These are phyloP conservation scores for Combretum micranthum DNA, from an alignment of 345 rosid species.

Conservation along the genomic window DNA sequence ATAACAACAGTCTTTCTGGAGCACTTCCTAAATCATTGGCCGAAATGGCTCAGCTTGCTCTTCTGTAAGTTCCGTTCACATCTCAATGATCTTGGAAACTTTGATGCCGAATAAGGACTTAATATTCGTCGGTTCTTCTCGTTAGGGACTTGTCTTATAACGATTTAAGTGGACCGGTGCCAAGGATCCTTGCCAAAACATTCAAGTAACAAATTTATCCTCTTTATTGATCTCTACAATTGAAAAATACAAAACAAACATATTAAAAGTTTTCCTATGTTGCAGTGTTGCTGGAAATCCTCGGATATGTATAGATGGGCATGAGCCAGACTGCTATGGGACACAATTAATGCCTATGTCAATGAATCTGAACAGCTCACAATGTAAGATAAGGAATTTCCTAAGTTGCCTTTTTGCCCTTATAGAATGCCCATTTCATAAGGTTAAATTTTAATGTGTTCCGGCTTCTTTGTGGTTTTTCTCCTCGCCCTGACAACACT, in stretches of 20 bases:
- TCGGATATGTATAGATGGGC: conserved; percentile 64
- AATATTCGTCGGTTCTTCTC: conserved; percentile 9
- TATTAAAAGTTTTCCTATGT: not conserved
- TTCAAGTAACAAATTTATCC: conserved; percentile 43
- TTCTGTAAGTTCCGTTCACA: conserved; percentile 45
- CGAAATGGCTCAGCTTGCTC: conserved; percentile 63
- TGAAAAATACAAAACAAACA: conserved; percentile 1
- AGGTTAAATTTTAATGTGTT: conserved; percentile 8
- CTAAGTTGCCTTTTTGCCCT: too few species aligned
- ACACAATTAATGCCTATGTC: conserved; percentile 74
- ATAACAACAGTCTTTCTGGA: conserved; percentile 81
- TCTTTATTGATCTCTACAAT: conserved; percentile 2
- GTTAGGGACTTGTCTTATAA: conserved; percentile 76
- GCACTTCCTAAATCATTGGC: conserved; percentile 48
- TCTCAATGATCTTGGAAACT: not conserved
- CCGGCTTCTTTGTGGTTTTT: not conserved
- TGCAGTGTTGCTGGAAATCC: conserved; percentile 81
- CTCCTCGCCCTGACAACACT: too few species aligned
- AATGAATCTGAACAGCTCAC: conserved; percentile 70
- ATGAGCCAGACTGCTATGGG: conserved; percentile 77
- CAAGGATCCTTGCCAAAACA: conserved; percentile 70
- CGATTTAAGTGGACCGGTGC: conserved; percentile 71
- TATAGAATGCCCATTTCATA: not conserved
- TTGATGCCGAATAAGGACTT: not conserved
- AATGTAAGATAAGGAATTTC: conserved; percentile 25